Evolutionary conservation across 306 rosid species (phyloP).

Genomic region (Myrica gale): DNA sequence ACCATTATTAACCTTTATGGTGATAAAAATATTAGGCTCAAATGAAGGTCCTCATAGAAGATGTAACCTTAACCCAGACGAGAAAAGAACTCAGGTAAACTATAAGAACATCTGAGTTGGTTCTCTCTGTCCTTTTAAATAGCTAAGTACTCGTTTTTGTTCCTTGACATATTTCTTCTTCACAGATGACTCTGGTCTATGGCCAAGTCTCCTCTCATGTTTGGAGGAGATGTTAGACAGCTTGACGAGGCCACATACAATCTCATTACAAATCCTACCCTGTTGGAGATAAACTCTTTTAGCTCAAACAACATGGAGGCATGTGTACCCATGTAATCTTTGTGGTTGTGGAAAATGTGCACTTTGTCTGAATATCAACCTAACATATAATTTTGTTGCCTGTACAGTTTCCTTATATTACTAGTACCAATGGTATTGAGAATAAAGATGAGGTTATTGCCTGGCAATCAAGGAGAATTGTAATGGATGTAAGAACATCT

Average conservation of each 20-base stretch:
- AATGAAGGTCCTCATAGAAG: constrained; percentile 83
- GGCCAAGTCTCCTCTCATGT: constrained; percentile 96
- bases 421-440: constrained; percentile 28
- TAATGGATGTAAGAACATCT: constrained; percentile 33
- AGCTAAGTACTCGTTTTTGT: constrained; percentile 16
- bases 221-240: constrained; percentile 87
- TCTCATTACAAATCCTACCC: constrained; percentile 63
- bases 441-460: constrained; percentile 22
- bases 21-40: constrained; percentile 45
- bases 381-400: constrained; percentile 18
- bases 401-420: constrained; percentile 63
- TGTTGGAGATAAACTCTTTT: constrained; percentile 69
- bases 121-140: constrained; percentile 10
- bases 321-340: constrained; percentile 33
- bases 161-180: constrained; percentile 17
- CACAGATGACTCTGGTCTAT: constrained; percentile 87
- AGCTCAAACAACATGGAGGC: constrained; percentile 86
- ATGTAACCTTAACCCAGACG: constrained; percentile 47
- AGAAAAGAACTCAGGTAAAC: constrained; percentile 82
- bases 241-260: constrained; percentile 47
- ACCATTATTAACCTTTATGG: constrained; percentile 3
- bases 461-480: constrained; percentile 35
- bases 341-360: constrained; percentile 4
- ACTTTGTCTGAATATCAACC: constrained; percentile 11
- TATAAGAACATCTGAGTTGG: constrained; percentile 11